Base-by-base conservation (phyloP, 805 yeast species). In the Torulaspora maleeae region DNA sequence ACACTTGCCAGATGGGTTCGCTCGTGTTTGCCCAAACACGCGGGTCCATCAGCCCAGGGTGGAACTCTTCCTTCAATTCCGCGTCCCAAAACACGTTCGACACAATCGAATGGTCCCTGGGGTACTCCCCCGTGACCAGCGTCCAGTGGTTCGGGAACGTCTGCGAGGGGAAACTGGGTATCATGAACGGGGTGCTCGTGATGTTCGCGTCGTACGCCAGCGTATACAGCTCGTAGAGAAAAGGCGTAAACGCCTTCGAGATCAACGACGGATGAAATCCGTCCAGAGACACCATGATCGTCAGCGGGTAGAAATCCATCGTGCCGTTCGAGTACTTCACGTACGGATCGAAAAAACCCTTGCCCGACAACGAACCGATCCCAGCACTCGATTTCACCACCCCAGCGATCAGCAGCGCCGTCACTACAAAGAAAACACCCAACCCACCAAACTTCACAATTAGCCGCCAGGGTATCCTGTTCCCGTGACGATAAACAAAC, bases 71-170 rank as follows among this genome's bases (percentile, higher is more conserved):
- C 2, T 74, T 59, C 22, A 74, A 50, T 1, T 44, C 53, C 0
- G 88, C 81, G 55, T 87, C 96, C 52, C 50, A 50, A 30, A 55
- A 56, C 24, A 39, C 38, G 38, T 58, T 53, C 19, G 56, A 89
- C 2, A 90, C 84, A 24, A 91, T 84, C 1, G 96, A 96, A 64
- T 90, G 96, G 44, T 81, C 78, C 3, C 81, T 73, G 1, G 97
- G 96, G 48, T 81, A 77, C 35, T 86, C 67, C 0, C 98, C 98
- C 0, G 97, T 91, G 1, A 84, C 83, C 52, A 90, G 62, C 0
- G 95, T 80, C 91, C 95, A 91, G 64, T 89, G 95, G 61, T 91
- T 90, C 0, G 96, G 93, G 56, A 87, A 86, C 0, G 96, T 86
- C 19, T 87, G 84, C 0, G 95, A 78, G 3, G 97, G 97, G 61